Percentiles rank a stretch among this genome's conserved stretches.
Evolutionary conservation across 2,329 filamentous ascomycete species (phyloP).

Genomic region (Fusarium miscanthi): DNA sequence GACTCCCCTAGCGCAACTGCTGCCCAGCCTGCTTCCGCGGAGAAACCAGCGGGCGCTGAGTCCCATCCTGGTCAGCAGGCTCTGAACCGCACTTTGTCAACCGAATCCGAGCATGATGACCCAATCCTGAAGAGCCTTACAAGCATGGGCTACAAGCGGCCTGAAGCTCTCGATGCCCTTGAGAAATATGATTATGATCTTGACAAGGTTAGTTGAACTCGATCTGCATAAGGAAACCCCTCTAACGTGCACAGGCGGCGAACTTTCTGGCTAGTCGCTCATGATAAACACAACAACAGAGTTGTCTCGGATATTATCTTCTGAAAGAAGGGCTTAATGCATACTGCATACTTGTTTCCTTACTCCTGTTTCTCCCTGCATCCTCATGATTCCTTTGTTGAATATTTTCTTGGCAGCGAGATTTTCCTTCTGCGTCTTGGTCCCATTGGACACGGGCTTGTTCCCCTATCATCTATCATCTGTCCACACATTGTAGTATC

Average conservation of each 20-base stretch:
- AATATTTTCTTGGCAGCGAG: constrained; percentile 42
- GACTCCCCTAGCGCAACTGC: constrained; percentile 63
- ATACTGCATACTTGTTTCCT: constrained; percentile 38
- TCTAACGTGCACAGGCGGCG: constrained; percentile 55
- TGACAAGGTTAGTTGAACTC: constrained; percentile 76
- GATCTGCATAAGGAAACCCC: background rate
- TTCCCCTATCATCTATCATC: constrained; percentile 29
- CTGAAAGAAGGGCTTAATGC: constrained; percentile 31
- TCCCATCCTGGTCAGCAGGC: constrained; percentile 44
- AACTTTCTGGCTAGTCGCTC: constrained; percentile 68
- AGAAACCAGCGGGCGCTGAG: constrained; percentile 29
- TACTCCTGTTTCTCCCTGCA: constrained; percentile 27
- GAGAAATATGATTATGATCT: constrained; percentile 98
- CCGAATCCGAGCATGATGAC: constrained; percentile 84
- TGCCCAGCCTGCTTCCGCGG: constrained; percentile 32
- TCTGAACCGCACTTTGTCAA: constrained; percentile 70
- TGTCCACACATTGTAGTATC: constrained; percentile 31
- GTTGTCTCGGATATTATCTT: constrained; percentile 15
- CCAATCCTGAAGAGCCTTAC: constrained; percentile 90
- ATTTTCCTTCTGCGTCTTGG: constrained; percentile 18
- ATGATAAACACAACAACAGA: constrained; percentile 45
- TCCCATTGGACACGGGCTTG: constrained; percentile 7
- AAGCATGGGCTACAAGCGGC: constrained; percentile 85
- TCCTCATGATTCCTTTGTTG: constrained; percentile 38
- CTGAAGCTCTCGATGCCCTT: constrained; percentile 79